Base-by-base conservation (phyloP, 306 rosid genomes). In the Myrica gale region DNA sequence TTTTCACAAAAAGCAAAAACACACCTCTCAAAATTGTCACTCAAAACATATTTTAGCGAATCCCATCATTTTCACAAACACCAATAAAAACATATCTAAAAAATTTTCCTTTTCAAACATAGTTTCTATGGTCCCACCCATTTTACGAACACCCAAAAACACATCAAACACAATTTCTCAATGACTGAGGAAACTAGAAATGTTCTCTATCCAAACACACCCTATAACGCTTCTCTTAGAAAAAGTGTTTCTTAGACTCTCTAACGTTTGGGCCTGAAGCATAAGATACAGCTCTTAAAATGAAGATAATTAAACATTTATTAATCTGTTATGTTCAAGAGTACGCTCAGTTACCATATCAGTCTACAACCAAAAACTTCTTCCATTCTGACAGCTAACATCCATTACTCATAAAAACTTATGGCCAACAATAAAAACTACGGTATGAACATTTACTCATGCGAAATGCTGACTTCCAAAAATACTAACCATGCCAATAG, bases 281-380 rank as follows among this genome's bases (percentile, higher is more conserved):
- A 65, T 65, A 23, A 65, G 48, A 65, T 19, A 65, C 20, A 65
- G 37, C 69, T 65, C 69, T 65, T 65, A 41, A 65, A 41, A 65
- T 65, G 11, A 41, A 43, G 12, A 41, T 65, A 45, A 42, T 41
- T 65, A 47, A 41, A 42, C 16, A 48, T 17, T 48, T 39, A 17
- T 39, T 65, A 8, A 41, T 65, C 48, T 7, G 70, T 65, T 65
- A 41, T 41, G 37, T 39, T 65, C 50, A 41, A 41, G 12, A 43
- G 67, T 60, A 41, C 9, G 3, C 50, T 7, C 10, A 65, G 37
- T 65, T 42, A 65, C 26, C 10, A 65, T 16, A 65, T 41, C 17
- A 26, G 13, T 41, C 70, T 65, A 6, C 3, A 6, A 65, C 16
- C 8, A 65, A 5, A 19, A 57, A 19, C 23, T 23, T 23, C 13